phyloP scores from a whole-genome alignment of 176 grass and related monocot genomes.

The Eleusine coracana region DNA sequence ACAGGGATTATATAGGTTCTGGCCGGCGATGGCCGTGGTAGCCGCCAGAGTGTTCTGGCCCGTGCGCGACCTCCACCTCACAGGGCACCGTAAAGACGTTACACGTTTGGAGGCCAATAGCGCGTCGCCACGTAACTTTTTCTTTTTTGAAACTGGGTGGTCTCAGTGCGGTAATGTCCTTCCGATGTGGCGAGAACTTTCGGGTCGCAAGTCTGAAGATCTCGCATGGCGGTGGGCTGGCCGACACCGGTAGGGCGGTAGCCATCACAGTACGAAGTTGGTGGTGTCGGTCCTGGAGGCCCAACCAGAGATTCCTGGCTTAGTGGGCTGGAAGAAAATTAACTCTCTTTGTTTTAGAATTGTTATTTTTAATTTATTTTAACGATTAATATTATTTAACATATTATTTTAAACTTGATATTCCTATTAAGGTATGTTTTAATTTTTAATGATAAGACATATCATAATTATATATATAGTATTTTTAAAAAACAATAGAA shows the following conservation, averaged over 20 bases:
- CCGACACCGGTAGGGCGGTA: background rate
- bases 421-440: no score
- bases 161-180: background rate
- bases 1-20: slow-evolving; percentile 9
- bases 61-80: slow-evolving; percentile 24
- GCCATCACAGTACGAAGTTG: background rate
- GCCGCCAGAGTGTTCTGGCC: slow-evolving; percentile 43
- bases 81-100: background rate
- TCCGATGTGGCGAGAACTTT: slow-evolving; percentile 15
- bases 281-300: background rate
- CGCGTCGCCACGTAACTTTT: slow-evolving; percentile 18
- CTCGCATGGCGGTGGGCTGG: background rate
- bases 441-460: no score
- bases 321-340: no score
- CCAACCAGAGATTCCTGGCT: background rate
- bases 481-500: no score
- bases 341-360: no score
- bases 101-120: slow-evolving; percentile 26
- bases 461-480: no score
- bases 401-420: no score
- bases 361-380: no score
- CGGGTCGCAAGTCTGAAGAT: background rate
- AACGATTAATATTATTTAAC: no score
- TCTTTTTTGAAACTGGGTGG: background rate
- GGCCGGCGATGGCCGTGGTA: background rate